Base-by-base conservation (phyloP, 2,329 filamentous ascomycete genomes). In the Fusarium sp. region DNA sequence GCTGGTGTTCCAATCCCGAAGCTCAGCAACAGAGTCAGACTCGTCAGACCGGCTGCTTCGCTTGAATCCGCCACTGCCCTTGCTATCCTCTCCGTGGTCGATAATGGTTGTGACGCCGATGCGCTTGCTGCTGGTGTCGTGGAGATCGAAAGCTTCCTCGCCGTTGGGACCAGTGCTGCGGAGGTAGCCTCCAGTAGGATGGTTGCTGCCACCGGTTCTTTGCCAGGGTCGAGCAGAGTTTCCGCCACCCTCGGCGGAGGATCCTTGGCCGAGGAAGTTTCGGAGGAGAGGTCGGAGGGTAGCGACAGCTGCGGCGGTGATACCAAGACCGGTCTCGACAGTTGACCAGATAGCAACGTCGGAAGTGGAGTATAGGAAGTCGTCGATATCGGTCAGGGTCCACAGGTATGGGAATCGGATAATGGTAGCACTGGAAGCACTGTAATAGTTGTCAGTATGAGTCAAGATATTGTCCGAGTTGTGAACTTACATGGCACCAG, bases 271-370 rank as follows among this genome's bases (percentile, higher is more conserved):
- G 13, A 65, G 34, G 23, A 65, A 65, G 27, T 18, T 65, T 12
- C 62, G 62, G 1, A 65, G 53, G 0, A 65, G 62, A 2, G 62
- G 62, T 13, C 62, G 27, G 11, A 83, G 78, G 2, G 82, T 83
- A 8, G 82, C 82, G 3, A 81, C 55, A 1, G 74, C 78, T 8
- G 80, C 77, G 10, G 82, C 80, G 2, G 77, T 79, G 42, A 84
- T 81, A 32, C 79, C 82, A 40, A 83, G 78, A 7, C 81, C 81
- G 7, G 79, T 80, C 66, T 84, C 82, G 40, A 83, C 77, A 21
- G 82, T 83, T 2, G 80, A 83, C 82, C 82, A 84, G 58, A 84
- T 80, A 20, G 81, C 81, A 8, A 84, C 74, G 49, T 82, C 81
- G 21, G 80, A 77, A 20, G 80, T 81, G 40, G 80, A 77, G 76